A percentile compares a stretch with the other conserved stretches of the same genome.
Conservation (phyloP, 306 rosid species). For the Begonia fuchsioides region DNA sequence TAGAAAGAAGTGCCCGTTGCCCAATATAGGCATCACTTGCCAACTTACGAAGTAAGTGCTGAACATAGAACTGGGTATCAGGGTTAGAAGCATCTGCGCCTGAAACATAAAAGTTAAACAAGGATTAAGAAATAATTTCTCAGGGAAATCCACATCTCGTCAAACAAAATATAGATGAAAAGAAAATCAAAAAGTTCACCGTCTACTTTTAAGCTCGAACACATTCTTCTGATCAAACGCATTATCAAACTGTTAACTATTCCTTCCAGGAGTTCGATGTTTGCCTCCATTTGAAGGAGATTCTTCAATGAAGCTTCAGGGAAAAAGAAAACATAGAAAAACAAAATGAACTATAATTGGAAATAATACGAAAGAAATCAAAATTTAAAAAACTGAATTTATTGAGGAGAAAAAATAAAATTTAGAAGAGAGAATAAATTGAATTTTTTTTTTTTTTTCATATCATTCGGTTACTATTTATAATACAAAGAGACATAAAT, state of each 20-base stretch:
- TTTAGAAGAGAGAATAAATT: too few relatives aligned
- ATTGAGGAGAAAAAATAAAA: too few relatives aligned
- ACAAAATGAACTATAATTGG: neutral
- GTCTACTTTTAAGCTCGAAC: slow-evolving; percentile 31
- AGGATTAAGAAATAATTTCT: slow-evolving; percentile 5
- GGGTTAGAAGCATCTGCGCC: slow-evolving; percentile 24
- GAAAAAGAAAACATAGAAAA: slow-evolving; percentile 5
- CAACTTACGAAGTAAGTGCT: slow-evolving; percentile 69
- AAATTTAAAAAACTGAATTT: too few relatives aligned
- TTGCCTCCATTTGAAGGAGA: slow-evolving; percentile 31
- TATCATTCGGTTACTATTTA: too few relatives aligned
- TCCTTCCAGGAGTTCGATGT: slow-evolving; percentile 54
- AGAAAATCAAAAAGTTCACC: slow-evolving; percentile 26
- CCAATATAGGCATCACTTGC: slow-evolving; percentile 62
- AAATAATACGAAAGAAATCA: too few relatives aligned
- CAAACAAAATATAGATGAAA: neutral
- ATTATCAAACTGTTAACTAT: slow-evolving; percentile 45
- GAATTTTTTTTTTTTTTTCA: too few relatives aligned
- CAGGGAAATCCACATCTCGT: slow-evolving; percentile 6
- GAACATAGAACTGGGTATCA: slow-evolving; percentile 32
- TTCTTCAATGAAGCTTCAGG: slow-evolving; percentile 58
- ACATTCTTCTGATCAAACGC: slow-evolving; percentile 53
- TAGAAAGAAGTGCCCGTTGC: slow-evolving; percentile 50
- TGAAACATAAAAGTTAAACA: slow-evolving; percentile 16
- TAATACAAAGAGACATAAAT: too few relatives aligned